Percentiles rank a stretch among this genome's conserved stretches.
Evolutionary conservation across 305 asterid species (phyloP).

Genomic region (Fraxinus velutina): DNA sequence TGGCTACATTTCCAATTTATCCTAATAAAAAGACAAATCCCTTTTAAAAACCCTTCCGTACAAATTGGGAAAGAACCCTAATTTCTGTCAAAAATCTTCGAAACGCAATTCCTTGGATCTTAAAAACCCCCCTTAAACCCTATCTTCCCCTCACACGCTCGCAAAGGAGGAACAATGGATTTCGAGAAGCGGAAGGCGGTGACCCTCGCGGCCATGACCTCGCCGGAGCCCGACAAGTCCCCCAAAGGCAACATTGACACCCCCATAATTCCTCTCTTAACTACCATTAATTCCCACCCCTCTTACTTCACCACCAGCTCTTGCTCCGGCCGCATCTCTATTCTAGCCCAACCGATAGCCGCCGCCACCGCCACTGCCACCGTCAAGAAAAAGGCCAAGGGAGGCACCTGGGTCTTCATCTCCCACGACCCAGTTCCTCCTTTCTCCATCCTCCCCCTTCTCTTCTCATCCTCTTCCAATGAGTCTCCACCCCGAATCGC

Average conservation of each 20-base stretch:
- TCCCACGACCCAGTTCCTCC: slow-evolving; percentile 69
- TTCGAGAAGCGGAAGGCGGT: slow-evolving; percentile 68
- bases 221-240: slow-evolving; percentile 78
- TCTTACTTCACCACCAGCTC: slow-evolving; percentile 97
- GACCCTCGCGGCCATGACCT: slow-evolving; percentile 60
- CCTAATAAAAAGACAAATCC: background rate
- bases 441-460: slow-evolving; percentile 39
- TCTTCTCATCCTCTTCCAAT: slow-evolving; percentile 36
- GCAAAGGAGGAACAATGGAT: slow-evolving; percentile 43
- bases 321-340: slow-evolving; percentile 95
- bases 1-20: background rate
- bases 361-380: slow-evolving; percentile 35
- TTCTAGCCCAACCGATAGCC: slow-evolving; percentile 64
- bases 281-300: slow-evolving; percentile 68
- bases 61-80: background rate
- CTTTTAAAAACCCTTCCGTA: background rate
- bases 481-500: slow-evolving; percentile 11
- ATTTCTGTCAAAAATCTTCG: background rate
- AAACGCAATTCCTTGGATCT: background rate
- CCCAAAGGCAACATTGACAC: slow-evolving; percentile 80
- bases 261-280: slow-evolving; percentile 70
- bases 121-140: slow-evolving; percentile 16
- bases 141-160: background rate
- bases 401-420: slow-evolving; percentile 84
- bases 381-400: slow-evolving; percentile 74